Conservation (phyloP, 2,329 filamentous ascomycete species). For the Colletotrichum sp. region DNA sequence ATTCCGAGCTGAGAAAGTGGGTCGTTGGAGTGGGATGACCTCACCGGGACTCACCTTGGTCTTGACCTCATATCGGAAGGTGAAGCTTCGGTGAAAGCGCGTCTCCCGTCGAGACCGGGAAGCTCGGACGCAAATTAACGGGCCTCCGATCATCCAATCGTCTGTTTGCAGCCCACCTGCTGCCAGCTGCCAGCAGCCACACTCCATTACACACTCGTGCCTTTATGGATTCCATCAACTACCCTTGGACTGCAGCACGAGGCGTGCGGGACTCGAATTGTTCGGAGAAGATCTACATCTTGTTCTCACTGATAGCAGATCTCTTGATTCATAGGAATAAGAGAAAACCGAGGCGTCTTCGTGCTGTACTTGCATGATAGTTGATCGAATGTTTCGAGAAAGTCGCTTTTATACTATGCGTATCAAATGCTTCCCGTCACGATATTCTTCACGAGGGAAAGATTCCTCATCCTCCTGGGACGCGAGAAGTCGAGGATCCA, state of each 20-base stretch:
- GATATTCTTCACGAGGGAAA: not conserved
- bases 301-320: no score
- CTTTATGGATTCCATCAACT: no score
- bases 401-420: accelerated
- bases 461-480: not conserved
- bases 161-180: accelerated
- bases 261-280: no score
- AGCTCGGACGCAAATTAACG: not conserved
- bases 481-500: not conserved
- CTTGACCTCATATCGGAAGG: not conserved
- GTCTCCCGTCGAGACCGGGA: not conserved
- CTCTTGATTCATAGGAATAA: no score
- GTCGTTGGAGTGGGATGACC: not conserved
- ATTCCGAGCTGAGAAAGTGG: not conserved
- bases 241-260: no score
- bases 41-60: not conserved
- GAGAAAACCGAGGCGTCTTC: no score
- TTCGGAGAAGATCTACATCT: no score
- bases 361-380: no score
- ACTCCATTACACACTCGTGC: not conserved
- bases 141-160: no score
- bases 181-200: not conserved
- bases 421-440: not conserved
- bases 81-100: not conserved
- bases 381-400: not conserved